These are phyloP conservation scores for Ophiostoma piceae DNA, from an alignment of 2,329 filamentous ascomycete genomes.

Conservation along the genomic window DNA sequence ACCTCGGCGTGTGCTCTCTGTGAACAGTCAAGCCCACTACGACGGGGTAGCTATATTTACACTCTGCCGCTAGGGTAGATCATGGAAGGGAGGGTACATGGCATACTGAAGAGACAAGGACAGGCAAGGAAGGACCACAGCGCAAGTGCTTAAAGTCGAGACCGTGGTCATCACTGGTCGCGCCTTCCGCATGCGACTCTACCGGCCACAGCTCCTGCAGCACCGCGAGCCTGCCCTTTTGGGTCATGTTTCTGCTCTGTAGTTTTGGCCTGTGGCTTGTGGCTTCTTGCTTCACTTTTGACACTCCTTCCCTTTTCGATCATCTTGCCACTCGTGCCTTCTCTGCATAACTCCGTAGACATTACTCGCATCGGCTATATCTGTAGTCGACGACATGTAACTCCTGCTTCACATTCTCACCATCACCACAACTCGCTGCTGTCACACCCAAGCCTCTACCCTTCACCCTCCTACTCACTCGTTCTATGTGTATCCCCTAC, in stretches of 20 bases:
- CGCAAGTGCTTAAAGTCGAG: neutral
- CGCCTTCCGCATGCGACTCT: constrained; percentile 23
- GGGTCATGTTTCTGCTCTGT: neutral
- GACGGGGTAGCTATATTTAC: neutral
- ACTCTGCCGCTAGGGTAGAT: neutral
- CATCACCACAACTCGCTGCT: neutral
- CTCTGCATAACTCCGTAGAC: neutral
- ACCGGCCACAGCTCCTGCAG: constrained; percentile 13
- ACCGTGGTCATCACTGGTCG: constrained; percentile 5
- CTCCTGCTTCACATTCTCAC: neutral
- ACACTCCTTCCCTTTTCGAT: neutral
- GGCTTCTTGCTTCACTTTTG: neutral
- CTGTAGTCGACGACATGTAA: neutral
- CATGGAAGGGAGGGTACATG: neutral
- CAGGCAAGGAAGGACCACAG: neutral
- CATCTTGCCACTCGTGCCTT: neutral
- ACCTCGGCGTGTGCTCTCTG: neutral
- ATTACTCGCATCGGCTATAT: neutral
- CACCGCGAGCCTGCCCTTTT: constrained; percentile 15
- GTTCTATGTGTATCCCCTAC: neutral
- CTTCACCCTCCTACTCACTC: neutral
- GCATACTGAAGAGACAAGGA: too few species aligned
- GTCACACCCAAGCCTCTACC: neutral
- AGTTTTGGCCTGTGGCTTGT: neutral
- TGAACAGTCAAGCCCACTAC: neutral